Evolutionary conservation across 306 rosid species (phyloP).

Genomic region (Quercus dentata): DNA sequence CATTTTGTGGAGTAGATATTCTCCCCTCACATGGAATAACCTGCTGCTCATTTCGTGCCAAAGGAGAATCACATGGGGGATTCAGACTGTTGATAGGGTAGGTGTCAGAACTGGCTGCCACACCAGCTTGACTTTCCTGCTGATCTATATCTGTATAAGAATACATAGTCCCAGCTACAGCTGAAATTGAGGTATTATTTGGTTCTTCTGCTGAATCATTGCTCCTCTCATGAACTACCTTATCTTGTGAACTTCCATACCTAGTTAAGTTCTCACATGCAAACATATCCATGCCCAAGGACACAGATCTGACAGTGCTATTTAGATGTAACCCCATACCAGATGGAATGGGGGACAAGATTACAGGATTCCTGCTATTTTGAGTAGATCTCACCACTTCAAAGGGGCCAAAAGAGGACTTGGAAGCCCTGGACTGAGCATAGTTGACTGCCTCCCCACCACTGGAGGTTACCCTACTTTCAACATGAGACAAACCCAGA

Average conservation of each 20-base stretch:
- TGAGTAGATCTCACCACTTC: not conserved
- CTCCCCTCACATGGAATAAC: conserved; percentile 5
- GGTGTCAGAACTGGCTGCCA: not conserved
- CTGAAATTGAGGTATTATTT: not conserved
- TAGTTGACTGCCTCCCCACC: not conserved
- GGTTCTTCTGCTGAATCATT: not conserved
- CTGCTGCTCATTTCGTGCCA: conserved; percentile 1
- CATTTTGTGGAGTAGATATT: not conserved
- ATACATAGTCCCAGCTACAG: not conserved
- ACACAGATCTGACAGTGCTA: conserved; percentile 1
- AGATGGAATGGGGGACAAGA: not conserved
- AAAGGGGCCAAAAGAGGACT: not conserved
- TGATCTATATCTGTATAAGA: not conserved
- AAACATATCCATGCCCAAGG: not conserved
- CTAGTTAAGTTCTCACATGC: not conserved
- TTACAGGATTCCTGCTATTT: conserved; percentile 5
- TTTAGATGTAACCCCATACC: conserved; percentile 18
- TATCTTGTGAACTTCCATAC: not conserved
- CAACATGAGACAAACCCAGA: not conserved
- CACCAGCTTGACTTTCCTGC: conserved; percentile 6
- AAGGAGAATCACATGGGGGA: not conserved
- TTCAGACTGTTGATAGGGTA: not conserved
- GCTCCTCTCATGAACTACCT: not conserved
- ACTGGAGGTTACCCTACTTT: not conserved
- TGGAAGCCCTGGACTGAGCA: not conserved